Conservation (phyloP, 1,139 yeast species). For the Pichia sp. region DNA sequence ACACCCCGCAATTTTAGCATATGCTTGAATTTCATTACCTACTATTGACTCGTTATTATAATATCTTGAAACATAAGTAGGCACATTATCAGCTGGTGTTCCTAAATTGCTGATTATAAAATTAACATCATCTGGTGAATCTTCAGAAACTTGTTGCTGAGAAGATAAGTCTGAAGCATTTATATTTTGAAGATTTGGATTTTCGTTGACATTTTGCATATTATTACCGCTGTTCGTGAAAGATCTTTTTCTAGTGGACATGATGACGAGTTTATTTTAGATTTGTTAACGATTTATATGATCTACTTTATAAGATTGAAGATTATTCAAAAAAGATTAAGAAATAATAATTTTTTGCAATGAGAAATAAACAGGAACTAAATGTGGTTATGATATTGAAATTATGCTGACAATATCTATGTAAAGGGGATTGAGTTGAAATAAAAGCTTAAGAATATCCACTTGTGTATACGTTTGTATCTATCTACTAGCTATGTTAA, state of each 20-base stretch:
- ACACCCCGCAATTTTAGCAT: conserved; percentile 90
- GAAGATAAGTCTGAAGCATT: not conserved
- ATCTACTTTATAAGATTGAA: too few relatives aligned
- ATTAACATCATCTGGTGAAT: conserved; percentile 47
- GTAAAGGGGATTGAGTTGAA: too few relatives aligned
- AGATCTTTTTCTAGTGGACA: conserved; percentile 10
- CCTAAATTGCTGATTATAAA: conserved; percentile 46
- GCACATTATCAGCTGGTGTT: conserved; percentile 40
- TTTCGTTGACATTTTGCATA: not conserved
- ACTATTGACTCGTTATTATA: conserved; percentile 65
- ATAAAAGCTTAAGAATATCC: too few relatives aligned
- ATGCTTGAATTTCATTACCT: conserved; percentile 88
- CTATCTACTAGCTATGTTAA: too few relatives aligned
- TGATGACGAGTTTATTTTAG: not conserved
- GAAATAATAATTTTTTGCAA: too few relatives aligned
- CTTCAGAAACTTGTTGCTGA: conserved; percentile 30
- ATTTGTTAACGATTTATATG: too few relatives aligned
- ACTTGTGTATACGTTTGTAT: too few relatives aligned
- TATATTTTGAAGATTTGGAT: not conserved
- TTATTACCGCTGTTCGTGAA: not conserved
- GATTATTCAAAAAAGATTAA: too few relatives aligned
- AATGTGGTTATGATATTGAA: too few relatives aligned
- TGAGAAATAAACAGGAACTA: too few relatives aligned
- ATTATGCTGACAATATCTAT: too few relatives aligned
- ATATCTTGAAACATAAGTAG: conserved; percentile 38